These are phyloP conservation scores for Hypoxylon sp. DNA, from an alignment of 2,329 filamentous ascomycete genomes.

Conservation along the genomic window DNA sequence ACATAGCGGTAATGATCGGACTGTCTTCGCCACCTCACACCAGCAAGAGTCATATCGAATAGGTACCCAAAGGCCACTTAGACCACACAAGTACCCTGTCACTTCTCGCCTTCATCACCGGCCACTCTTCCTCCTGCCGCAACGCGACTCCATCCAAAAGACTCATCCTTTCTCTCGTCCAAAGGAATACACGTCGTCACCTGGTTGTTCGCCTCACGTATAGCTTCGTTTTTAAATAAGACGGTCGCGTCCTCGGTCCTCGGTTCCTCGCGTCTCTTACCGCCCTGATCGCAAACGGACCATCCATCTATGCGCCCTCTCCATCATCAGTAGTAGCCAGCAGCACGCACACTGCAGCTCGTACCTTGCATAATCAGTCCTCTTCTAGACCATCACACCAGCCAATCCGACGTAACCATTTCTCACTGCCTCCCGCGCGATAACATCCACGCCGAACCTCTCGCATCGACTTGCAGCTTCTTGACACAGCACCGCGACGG, in stretches of 20 bases:
- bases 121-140: constrained; percentile 16
- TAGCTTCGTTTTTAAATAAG: constrained; percentile 37
- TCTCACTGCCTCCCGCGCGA: constrained; percentile 3
- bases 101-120: constrained; percentile 38
- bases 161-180: constrained; percentile 4
- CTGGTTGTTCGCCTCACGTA: constrained; percentile 33
- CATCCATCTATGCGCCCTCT: constrained; percentile 31
- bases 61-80: constrained; percentile 39
- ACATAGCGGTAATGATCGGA: constrained; percentile 42
- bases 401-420: constrained; percentile 26
- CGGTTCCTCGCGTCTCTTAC: constrained; percentile 20
- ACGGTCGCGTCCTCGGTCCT: constrained; percentile 14
- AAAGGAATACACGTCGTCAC: constrained; percentile 6
- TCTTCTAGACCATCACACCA: constrained; percentile 3
- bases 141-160: constrained; percentile 33
- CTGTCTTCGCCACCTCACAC: constrained; percentile 47
- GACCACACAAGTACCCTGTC: constrained; percentile 35
- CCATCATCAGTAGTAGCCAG: constrained; percentile 35
- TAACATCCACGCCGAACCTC: constrained; percentile 24
- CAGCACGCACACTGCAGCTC: constrained; percentile 44
- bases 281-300: constrained; percentile 18
- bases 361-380: constrained; percentile 48
- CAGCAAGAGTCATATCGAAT: constrained; percentile 47
- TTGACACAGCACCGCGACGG: not conserved
- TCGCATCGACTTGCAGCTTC: constrained; percentile 15